A percentile compares a stretch with the other conserved stretches of the same genome.
Conservation (phyloP, 352 stramenopile species). For the Phytophthora uliginosa region DNA sequence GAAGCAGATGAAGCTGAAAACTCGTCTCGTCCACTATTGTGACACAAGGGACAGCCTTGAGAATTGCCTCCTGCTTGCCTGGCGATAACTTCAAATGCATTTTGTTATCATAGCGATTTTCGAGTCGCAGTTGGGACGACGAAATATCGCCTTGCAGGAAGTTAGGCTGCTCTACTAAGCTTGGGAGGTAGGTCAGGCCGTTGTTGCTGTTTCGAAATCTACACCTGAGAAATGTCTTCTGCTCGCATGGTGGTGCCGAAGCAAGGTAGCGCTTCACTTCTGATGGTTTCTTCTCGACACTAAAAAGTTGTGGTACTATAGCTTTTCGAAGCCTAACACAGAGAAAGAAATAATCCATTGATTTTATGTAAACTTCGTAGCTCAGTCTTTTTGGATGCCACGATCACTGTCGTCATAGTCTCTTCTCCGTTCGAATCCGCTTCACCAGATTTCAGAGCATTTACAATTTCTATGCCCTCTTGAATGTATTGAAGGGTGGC, state of each 20-base stretch:
- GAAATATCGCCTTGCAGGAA: too few species aligned
- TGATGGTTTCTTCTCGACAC: too few species aligned
- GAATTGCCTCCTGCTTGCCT: slow-evolving; percentile 85
- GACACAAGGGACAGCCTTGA: slow-evolving; percentile 78
- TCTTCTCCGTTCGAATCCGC: not conserved
- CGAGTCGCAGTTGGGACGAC: not conserved
- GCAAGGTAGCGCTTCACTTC: too few species aligned
- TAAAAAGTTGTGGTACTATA: too few species aligned
- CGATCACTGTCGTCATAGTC: not conserved
- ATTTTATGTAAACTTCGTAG: too few species aligned
- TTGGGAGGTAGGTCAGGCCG: too few species aligned
- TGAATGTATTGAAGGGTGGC: slow-evolving; percentile 29
- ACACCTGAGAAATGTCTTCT: too few species aligned
- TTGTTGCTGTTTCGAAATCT: too few species aligned
- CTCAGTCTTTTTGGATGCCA: not conserved
- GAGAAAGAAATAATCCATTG: too few species aligned
- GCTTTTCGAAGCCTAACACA: too few species aligned
- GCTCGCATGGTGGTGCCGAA: too few species aligned
- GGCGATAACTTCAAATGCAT: slow-evolving; percentile 32
- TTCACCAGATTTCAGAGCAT: slow-evolving; percentile 13
- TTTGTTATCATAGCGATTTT: not conserved
- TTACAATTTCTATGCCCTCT: slow-evolving; percentile 16
- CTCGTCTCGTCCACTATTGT: slow-evolving; percentile 85
- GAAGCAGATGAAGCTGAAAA: slow-evolving; percentile 55
- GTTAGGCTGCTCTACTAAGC: too few species aligned